Evolutionary conservation across 176 grass and related monocot species (phyloP), one percentile per base, ranked within the genome.

Genomic region (Coix lacrymajobi): DNA sequence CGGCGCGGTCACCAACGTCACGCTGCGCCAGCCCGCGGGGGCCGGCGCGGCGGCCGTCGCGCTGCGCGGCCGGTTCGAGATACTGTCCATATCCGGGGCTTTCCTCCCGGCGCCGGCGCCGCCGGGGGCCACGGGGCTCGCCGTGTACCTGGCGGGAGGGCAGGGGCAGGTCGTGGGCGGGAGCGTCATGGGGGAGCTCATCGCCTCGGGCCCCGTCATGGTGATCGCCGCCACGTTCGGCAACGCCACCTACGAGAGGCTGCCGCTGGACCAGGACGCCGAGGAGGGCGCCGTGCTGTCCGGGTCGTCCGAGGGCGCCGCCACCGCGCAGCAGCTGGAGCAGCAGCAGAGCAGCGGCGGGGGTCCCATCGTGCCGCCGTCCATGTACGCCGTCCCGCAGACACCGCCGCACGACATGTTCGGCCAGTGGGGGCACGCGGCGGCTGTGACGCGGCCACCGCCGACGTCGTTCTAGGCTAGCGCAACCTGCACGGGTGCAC

Each of bases 111-210:
- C 90, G 1, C 92, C 95, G 3, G 89, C 88, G 30, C 92, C 88
- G 3, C 86, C 90, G 12, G 88, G 86, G 15, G 90, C 95, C 10
- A 91, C 92, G 28, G 95, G 92, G 6, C 79, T 97, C 43, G 84
- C 90, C 22, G 88, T 94, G n/a, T 97, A 94, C 92, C 88, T 97
- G 16, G 92, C 86, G 3, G 95, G 92, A 1, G 88, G 88, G 20
- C 90, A 94, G 88, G 95, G 92, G 38, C 95, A 98, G 85, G 90
- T 98, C 15, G 81, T 95, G 16, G 92, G 95, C 1, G 95, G 95
- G 20, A 93, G 88, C 77, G 92, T 98, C 25, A 86, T 95, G 68
- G 95, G 95, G 7, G 92, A 95, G 70, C 86, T 98, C 57, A 34
- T 95, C 22, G 95, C 95, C 0, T 89, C 90, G 5, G 95, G 95